These are phyloP conservation scores for Stephania japonica DNA, from an alignment of 164 flowering plant genomes.

Conservation along the genomic window DNA sequence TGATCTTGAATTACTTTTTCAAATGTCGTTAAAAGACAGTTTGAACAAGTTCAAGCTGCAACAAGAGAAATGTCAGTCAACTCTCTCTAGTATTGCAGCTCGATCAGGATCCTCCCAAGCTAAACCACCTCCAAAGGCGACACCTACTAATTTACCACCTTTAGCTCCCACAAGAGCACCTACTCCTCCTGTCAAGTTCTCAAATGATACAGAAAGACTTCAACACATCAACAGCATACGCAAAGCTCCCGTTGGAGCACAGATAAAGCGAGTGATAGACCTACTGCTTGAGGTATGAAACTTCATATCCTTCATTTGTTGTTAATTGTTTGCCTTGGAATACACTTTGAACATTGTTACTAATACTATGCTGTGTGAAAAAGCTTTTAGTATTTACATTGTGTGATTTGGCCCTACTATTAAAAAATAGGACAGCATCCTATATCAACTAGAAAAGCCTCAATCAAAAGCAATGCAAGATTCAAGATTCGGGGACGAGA, in stretches of 20 bases:
- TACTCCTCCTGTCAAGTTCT: conserved; percentile 36
- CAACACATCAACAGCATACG: conserved; percentile 51
- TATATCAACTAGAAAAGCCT: neutral
- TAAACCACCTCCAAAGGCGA: conserved; percentile 17
- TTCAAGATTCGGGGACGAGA: no score
- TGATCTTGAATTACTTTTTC: neutral
- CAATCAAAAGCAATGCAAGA: no score
- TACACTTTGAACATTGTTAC: neutral
- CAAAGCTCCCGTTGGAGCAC: conserved; percentile 62
- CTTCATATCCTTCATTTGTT: neutral
- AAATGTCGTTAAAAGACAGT: conserved; percentile 40
- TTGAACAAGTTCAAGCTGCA: conserved; percentile 52
- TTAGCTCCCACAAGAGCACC: conserved; percentile 22
- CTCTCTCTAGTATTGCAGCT: conserved; percentile 36
- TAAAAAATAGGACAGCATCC: neutral
- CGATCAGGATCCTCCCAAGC: conserved; percentile 33
- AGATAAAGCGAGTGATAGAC: conserved; percentile 65
- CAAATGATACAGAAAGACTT: conserved; percentile 33
- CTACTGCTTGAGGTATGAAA: conserved; percentile 45
- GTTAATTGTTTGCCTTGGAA: neutral
- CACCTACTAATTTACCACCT: conserved; percentile 21
- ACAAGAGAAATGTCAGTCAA: conserved; percentile 59
- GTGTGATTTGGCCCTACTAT: neutral
- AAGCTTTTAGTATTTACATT: neutral
- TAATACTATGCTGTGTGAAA: neutral